Percentiles rank a stretch among this genome's conserved stretches.
Conservation (phyloP, 2,329 filamentous ascomycete species). For the Calonectria leucothoes region DNA sequence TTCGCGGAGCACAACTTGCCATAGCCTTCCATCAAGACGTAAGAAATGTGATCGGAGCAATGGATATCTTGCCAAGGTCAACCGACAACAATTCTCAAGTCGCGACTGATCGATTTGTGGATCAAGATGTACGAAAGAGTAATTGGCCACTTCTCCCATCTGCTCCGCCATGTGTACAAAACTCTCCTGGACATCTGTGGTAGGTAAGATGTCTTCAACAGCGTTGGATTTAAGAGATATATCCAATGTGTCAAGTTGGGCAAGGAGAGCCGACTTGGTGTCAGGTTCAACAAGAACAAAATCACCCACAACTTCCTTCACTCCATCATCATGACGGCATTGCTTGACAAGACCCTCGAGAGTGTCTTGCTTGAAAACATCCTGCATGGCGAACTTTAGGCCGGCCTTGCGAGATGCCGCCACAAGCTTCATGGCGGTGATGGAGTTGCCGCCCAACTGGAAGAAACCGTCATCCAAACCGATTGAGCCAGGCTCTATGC, state of each 20-base stretch:
- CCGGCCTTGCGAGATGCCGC: conserved; percentile 18
- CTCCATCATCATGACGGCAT: conserved; percentile 33
- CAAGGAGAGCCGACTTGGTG: conserved; percentile 14
- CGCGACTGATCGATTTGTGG: conserved; percentile 24
- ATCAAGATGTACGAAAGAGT: conserved; percentile 37
- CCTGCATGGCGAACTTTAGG: conserved; percentile 8
- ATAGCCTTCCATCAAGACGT: conserved; percentile 18
- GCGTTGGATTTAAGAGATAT: not conserved
- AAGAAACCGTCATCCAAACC: conserved; percentile 44
- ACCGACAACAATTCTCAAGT: conserved; percentile 27
- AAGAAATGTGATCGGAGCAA: conserved; percentile 37
- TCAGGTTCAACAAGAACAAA: conserved; percentile 13
- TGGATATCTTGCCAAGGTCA: conserved; percentile 26
- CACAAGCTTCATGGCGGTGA: conserved; percentile 38
- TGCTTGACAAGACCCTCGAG: not conserved
- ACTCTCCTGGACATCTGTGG: conserved; percentile 29
- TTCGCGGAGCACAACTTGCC: conserved; percentile 34
- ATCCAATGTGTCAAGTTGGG: conserved; percentile 4
- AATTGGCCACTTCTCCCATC: conserved; percentile 30
- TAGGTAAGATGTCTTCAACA: conserved; percentile 29
- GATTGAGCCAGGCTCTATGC: conserved; percentile 36
- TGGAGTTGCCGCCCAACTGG: conserved; percentile 41
- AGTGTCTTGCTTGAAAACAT: conserved; percentile 16
- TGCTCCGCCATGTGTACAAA: not conserved
- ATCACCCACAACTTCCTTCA: conserved; percentile 46